phyloP scores from a whole-genome alignment of 2,329 filamentous ascomycete genomes.

The Fusarium beomiforme region DNA sequence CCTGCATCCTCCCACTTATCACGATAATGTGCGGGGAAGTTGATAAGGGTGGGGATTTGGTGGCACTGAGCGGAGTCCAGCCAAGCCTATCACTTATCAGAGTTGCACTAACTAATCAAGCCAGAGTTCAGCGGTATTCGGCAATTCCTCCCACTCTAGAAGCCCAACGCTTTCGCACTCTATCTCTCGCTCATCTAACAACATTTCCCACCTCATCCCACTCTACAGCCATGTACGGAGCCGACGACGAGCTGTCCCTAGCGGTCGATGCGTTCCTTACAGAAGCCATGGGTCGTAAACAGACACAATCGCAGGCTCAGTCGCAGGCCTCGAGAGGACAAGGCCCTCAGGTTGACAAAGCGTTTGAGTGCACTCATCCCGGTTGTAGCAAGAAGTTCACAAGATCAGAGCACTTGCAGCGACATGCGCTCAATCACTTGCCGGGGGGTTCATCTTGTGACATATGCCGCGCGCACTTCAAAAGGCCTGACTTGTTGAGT shows the following conservation, averaged over 20 bases:
- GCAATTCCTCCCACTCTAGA: conserved; percentile 13
- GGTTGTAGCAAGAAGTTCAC: conserved; percentile 65
- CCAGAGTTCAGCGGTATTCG: neutral
- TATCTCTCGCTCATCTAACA: conserved; percentile 3
- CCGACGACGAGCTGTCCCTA: conserved; percentile 8
- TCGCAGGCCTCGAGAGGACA: neutral
- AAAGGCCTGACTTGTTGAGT: conserved; percentile 63
- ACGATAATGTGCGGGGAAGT: conserved; percentile 3
- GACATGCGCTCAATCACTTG: conserved; percentile 67
- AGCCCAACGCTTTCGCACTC: neutral
- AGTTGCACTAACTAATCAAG: neutral
- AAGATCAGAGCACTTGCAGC: conserved; percentile 66
- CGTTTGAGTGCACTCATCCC: conserved; percentile 52
- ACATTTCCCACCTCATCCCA: conserved; percentile 15
- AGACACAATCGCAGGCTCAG: conserved; percentile 1
- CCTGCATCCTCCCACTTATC: conserved; percentile 3
- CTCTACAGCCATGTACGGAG: conserved; percentile 11
- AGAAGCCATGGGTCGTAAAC: conserved; percentile 8
- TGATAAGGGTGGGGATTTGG: conserved; percentile 5
- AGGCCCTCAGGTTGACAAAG: conserved; percentile 22
- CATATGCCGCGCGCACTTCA: conserved; percentile 69
- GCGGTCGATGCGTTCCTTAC: conserved; percentile 9
- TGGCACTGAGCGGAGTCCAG: neutral
- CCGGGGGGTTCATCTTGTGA: conserved; percentile 64
- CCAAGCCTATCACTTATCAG: neutral